A percentile compares a stretch with the other conserved stretches of the same genome.
These are phyloP conservation scores for Mucor circinelloides DNA, from an alignment of 371 early-diverging fungal species.

Conservation along the genomic window DNA sequence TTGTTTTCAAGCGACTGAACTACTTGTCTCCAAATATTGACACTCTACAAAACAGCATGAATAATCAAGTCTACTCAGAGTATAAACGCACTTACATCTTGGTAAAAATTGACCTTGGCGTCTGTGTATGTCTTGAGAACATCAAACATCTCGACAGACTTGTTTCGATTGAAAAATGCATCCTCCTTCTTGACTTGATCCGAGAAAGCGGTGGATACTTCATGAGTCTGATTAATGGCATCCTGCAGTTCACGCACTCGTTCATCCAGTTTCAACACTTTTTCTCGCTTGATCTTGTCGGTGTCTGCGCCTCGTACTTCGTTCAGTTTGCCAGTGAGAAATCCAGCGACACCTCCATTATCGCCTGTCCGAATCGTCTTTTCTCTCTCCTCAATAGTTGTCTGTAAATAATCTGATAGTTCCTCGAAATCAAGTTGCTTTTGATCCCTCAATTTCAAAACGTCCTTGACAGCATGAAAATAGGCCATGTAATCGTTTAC, in stretches of 20 bases:
- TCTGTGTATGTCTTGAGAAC: conserved; percentile 71
- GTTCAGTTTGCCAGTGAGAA: conserved; percentile 85
- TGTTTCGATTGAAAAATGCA: conserved; percentile 73
- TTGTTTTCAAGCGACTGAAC: conserved; percentile 57
- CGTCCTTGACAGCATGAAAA: conserved; percentile 82
- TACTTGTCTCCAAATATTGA: conserved; percentile 69
- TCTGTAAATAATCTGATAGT: conserved; percentile 73
- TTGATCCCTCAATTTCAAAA: conserved; percentile 86
- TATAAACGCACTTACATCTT: conserved; percentile 54
- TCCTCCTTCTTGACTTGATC: conserved; percentile 82
- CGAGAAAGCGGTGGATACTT: conserved; percentile 75
- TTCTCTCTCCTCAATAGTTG: conserved; percentile 64
- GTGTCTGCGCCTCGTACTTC: conserved; percentile 90
- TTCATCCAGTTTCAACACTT: conserved; percentile 70
- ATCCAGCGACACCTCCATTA: conserved; percentile 61
- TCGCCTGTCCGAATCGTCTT: conserved; percentile 57
- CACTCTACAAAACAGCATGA: conserved; percentile 34
- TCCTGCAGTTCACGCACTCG: conserved; percentile 84
- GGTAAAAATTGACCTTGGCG: conserved; percentile 79
- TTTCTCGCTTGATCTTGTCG: conserved; percentile 79
- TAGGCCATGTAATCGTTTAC: conserved; percentile 88
- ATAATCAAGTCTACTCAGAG: neutral
- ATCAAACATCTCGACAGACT: conserved; percentile 81
- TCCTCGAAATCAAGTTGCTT: conserved; percentile 95
- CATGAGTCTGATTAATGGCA: conserved; percentile 74